These are phyloP conservation scores for Leccinum subtestaceum DNA, from an alignment of 768 basidiomycete genomes.

Conservation along the genomic window DNA sequence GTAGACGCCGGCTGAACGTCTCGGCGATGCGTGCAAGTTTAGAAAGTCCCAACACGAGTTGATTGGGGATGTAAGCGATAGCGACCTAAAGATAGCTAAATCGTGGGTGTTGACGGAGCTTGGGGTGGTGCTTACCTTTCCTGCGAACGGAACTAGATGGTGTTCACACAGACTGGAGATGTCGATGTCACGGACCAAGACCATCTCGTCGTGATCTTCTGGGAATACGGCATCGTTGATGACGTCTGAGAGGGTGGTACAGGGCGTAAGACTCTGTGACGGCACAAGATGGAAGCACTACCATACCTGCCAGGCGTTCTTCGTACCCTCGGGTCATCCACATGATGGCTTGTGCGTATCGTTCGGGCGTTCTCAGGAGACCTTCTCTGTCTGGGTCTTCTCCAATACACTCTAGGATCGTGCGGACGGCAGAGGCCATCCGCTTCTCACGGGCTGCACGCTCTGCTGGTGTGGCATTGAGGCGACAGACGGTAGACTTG, in stretches of 20 bases:
- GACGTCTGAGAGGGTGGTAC: slow-evolving; percentile 60
- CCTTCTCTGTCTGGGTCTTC: slow-evolving; percentile 98
- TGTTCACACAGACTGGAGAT: slow-evolving; percentile 98
- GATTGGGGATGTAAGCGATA: slow-evolving; percentile 96
- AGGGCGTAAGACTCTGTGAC: slow-evolving; percentile 8
- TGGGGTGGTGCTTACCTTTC: slow-evolving; percentile 63
- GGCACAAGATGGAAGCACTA: slow-evolving; percentile 17
- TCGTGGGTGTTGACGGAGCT: slow-evolving; percentile 21
- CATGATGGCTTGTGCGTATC: slow-evolving; percentile 95
- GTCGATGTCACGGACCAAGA: slow-evolving; percentile 95
- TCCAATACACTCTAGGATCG: slow-evolving; percentile 94
- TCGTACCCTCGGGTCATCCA: slow-evolving; percentile 99
- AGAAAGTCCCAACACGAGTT: slow-evolving; percentile 89
- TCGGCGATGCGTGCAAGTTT: slow-evolving; percentile 97
- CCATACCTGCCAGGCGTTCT: slow-evolving; percentile 82
- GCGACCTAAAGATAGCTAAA: slow-evolving; percentile 63
- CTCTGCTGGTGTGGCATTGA: slow-evolving; percentile 77
- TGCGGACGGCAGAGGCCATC: slow-evolving; percentile 82
- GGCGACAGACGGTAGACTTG: slow-evolving; percentile 83
- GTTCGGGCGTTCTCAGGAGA: slow-evolving; percentile 84
- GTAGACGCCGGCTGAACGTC: slow-evolving; percentile 91
- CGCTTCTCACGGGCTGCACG: slow-evolving; percentile 68
- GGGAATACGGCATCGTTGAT: slow-evolving; percentile 98
- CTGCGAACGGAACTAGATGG: slow-evolving; percentile 96
- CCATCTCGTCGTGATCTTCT: slow-evolving; percentile 99